A percentile compares a stretch with the other conserved stretches of the same genome.
phyloP scores from a whole-genome alignment of 257 asterid species.

The Leonotis leonurus region DNA sequence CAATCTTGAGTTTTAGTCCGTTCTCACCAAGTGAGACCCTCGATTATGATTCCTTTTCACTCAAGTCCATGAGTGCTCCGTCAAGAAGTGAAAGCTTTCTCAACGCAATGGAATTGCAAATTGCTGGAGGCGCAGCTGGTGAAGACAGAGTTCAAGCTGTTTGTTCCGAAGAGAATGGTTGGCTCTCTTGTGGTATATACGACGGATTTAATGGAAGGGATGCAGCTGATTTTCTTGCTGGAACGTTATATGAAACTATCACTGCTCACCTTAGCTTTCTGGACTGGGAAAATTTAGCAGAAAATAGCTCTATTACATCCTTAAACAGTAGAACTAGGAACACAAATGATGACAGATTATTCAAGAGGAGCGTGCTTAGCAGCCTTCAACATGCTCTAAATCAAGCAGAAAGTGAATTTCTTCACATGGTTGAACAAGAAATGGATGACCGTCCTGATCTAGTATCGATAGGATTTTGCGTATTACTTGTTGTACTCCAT shows the following conservation, averaged over 20 bases:
- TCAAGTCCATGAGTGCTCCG: slow-evolving; percentile 48
- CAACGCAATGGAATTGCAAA: slow-evolving; percentile 59
- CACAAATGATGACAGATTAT: slow-evolving; percentile 9
- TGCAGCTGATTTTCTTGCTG: slow-evolving; percentile 96
- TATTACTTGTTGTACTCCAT: slow-evolving; percentile 53
- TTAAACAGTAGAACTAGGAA: no score
- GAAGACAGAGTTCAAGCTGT: slow-evolving; percentile 98
- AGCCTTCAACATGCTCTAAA: slow-evolving; percentile 64
- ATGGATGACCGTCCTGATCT: slow-evolving; percentile 97
- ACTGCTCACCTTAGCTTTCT: slow-evolving; percentile 53
- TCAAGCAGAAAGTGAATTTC: slow-evolving; percentile 80
- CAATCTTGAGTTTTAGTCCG: slow-evolving; percentile 77
- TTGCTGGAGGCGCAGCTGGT: slow-evolving; percentile 98
- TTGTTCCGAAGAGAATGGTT: slow-evolving; percentile 88
- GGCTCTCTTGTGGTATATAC: slow-evolving; percentile 82
- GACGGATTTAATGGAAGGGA: slow-evolving; percentile 96
- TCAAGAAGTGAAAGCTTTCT: slow-evolving; percentile 60
- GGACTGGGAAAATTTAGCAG: slow-evolving; percentile 39
- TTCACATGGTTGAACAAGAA: slow-evolving; percentile 92
- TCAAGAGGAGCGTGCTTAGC: slow-evolving; percentile 48
- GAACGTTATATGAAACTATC: slow-evolving; percentile 70
- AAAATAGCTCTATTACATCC: not conserved
- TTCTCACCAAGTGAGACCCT: slow-evolving; percentile 53
- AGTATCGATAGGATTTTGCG: slow-evolving; percentile 87
- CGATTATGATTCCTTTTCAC: slow-evolving; percentile 48